Evolutionary conservation across 306 rosid species (phyloP), one percentile per base, ranked within the genome.

Genomic region (Urtica urens): DNA sequence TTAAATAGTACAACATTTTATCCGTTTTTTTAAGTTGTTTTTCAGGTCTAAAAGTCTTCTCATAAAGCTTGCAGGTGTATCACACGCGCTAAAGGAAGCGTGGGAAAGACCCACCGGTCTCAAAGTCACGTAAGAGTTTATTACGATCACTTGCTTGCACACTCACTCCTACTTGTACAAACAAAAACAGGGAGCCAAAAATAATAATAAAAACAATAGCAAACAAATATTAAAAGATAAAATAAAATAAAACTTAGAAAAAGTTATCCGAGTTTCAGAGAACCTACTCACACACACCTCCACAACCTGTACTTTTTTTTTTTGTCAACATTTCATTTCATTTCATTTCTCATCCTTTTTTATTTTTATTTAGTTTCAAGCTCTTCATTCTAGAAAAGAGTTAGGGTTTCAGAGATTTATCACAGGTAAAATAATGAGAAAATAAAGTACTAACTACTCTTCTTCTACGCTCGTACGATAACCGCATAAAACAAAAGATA

Each of bases 81-180:
- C n/a, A 12, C 10, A 22, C 18, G 34, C 68, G 75, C 78, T 37
- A 10, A 24, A 3, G 5, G 29, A 54, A 39, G 72, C 66, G 75
- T 71, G 76, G 62, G 35, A 49, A 24, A 24, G 16, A 19, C 60
- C 22, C 23, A 15, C 16, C 24, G 25, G 39, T 59, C 16, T 4
- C 30, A 19, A 47, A 22, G 35, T 8, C 27, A 23, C 17, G 37
- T 57, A 59, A 47, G 38, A 53, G 21, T 57, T 49, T 34, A 56
- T 58, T 60, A n/a, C n/a, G 38, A 57, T 72, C 78, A 65, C 79
- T 57, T 60, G 63, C 46, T 22, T 53, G 49, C 66, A 17, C 23
- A 23, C 12, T 17, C 13, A 49, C 29, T 16, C 30, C 45, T 44
- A 31, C 39, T 9, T 10, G 25, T 53, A 10, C 1, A 38, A 50